phyloP scores from a whole-genome alignment of 2,329 filamentous ascomycete genomes.

The Chrysosporium queenslandicum region DNA sequence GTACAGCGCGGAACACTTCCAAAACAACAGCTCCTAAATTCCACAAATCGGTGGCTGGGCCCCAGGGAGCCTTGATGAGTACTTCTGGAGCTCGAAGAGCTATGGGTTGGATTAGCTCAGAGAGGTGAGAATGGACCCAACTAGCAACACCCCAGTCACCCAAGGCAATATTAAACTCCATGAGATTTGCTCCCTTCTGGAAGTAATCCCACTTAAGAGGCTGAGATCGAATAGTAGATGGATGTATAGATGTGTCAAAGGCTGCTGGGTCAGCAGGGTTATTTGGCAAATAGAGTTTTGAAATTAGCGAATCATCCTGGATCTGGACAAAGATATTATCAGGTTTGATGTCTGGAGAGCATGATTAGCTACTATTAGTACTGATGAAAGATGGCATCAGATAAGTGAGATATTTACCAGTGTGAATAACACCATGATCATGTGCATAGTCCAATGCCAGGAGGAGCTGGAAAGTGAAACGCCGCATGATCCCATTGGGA shows the following conservation, averaged over 20 bases:
- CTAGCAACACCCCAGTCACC: constrained; percentile 23
- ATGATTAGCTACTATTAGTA: no score
- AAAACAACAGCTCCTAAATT: constrained; percentile 19
- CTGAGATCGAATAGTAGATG: constrained; percentile 6
- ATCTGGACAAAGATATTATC: constrained; percentile 22
- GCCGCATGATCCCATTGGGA: constrained; percentile 9
- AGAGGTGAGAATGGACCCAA: constrained; percentile 19
- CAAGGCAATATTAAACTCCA: constrained; percentile 18
- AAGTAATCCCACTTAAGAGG: constrained; percentile 14
- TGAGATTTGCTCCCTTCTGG: constrained; percentile 8
- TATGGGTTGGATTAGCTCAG: constrained; percentile 20
- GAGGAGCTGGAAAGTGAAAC: constrained; percentile 13
- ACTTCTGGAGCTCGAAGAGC: constrained; percentile 25
- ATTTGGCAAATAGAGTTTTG: constrained; percentile 13
- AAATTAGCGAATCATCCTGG: constrained; percentile 12
- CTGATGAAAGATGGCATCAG: not conserved
- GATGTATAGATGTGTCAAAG: constrained; percentile 6
- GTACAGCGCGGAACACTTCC: constrained; percentile 16
- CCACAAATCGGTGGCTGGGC: constrained; percentile 23
- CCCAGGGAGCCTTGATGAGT: constrained; percentile 22
- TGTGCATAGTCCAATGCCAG: constrained; percentile 9
- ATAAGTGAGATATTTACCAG: constrained; percentile 1
- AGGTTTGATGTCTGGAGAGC: constrained; percentile 20
- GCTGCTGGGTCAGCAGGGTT: constrained; percentile 9
- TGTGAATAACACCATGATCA: constrained; percentile 11